Percentiles rank a stretch among this genome's conserved stretches.
Conservation (phyloP, 805 yeast species). For the Naumovozyma baii region DNA sequence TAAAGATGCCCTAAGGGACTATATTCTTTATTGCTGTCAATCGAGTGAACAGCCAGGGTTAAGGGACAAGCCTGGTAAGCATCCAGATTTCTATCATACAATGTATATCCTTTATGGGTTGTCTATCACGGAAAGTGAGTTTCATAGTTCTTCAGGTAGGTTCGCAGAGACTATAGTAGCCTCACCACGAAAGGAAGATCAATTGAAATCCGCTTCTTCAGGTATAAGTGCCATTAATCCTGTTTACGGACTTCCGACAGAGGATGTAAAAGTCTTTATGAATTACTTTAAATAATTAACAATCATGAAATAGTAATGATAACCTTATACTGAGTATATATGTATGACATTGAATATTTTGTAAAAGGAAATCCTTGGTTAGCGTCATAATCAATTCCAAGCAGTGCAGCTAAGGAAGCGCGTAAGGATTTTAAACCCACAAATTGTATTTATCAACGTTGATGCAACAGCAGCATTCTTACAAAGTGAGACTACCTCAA, state of each 20-base stretch:
- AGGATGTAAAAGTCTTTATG: constrained; percentile 30
- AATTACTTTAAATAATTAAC: constrained; percentile 9
- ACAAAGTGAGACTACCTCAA: background rate
- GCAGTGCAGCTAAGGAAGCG: no score
- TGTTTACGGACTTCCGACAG: constrained; percentile 47
- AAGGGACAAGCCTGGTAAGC: constrained; percentile 76
- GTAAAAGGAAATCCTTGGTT: no score
- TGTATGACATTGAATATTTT: no score
- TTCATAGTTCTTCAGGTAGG: background rate
- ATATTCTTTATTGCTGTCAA: constrained; percentile 72
- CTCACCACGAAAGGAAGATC: background rate
- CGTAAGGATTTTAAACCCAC: no score
- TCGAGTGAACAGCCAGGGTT: constrained; percentile 54
- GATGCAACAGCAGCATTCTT: background rate
- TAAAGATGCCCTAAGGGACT: constrained; percentile 51
- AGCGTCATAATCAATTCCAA: no score
- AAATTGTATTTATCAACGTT: no score
- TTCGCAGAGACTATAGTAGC: constrained; percentile 1
- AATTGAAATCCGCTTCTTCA: constrained; percentile 6
- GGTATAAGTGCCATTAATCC: constrained; percentile 53
- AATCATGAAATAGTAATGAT: no score
- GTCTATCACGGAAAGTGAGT: constrained; percentile 22
- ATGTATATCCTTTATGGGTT: constrained; percentile 77
- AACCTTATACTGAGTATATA: no score
- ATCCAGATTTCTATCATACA: constrained; percentile 83